Percentiles rank a stretch among this genome's conserved stretches.
Conservation (phyloP, 2,329 filamentous ascomycete species). For the Fusarium setosum region DNA sequence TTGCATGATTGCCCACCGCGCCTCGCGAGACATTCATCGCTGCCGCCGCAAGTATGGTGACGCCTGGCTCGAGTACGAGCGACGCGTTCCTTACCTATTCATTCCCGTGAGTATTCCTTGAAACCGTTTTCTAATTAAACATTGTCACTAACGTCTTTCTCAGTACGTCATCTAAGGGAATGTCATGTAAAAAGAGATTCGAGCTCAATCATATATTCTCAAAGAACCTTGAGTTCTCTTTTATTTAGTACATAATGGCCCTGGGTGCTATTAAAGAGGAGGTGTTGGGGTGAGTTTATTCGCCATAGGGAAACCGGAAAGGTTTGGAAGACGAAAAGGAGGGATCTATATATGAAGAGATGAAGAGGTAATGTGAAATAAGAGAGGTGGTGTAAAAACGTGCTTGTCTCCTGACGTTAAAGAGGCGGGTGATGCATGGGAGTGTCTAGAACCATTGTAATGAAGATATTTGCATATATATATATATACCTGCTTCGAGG, state of each 20-base stretch:
- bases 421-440: background rate
- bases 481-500: conserved; percentile 7
- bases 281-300: conserved; percentile 2
- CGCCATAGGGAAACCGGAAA: background rate
- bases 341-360: conserved; percentile 18
- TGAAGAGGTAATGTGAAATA: conserved; percentile 20
- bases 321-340: conserved; percentile 6
- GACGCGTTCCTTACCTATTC: conserved; percentile 83
- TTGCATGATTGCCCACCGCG: conserved; percentile 84
- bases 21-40: conserved; percentile 78
- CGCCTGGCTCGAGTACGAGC: conserved; percentile 84
- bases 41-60: conserved; percentile 86
- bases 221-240: background rate
- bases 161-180: conserved; percentile 57
- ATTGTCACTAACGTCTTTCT: conserved; percentile 21
- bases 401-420: background rate
- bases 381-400: background rate
- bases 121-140: background rate
- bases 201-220: background rate
- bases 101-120: conserved; percentile 68
- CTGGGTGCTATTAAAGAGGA: background rate
- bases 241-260: conserved; percentile 5
- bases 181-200: background rate
- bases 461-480: conserved; percentile 8
- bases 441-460: conserved; percentile 15